Conservation (phyloP, 371 early-diverging fungal species). For the Apophysomyces elegans region DNA sequence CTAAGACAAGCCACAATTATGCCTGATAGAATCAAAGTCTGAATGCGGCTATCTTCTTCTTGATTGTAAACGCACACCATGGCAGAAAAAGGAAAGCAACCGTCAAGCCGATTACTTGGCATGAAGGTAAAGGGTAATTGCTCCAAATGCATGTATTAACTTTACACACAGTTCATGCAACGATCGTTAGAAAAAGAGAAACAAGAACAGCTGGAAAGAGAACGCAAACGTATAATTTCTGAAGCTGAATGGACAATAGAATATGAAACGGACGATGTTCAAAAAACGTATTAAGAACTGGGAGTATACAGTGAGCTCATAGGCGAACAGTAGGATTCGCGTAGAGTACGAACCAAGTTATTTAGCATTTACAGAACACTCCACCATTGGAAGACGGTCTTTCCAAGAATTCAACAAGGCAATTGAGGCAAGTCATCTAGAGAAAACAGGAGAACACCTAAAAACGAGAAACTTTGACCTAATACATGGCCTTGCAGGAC, state of each 20-base stretch:
- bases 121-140: constrained; percentile 14
- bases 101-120: constrained; percentile 20
- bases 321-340: constrained; percentile 46
- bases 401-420: constrained; percentile 55
- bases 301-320: neutral
- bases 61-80: neutral
- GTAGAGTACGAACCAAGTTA: constrained; percentile 60
- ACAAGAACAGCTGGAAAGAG: constrained; percentile 42
- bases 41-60: neutral
- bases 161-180: constrained; percentile 57
- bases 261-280: constrained; percentile 39
- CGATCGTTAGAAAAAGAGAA: constrained; percentile 52
- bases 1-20: neutral
- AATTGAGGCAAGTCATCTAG: constrained; percentile 36
- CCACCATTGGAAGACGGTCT: constrained; percentile 49
- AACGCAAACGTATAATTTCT: constrained; percentile 56
- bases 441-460: too few relatives aligned
- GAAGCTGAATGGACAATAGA: constrained; percentile 64
- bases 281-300: constrained; percentile 49
- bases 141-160: neutral
- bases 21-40: neutral
- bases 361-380: constrained; percentile 40
- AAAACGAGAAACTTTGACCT: neutral
- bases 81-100: constrained; percentile 15
- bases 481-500: constrained; percentile 8